phyloP scores from a whole-genome alignment of 2,329 filamentous ascomycete species.

The Thelonectria olida region DNA sequence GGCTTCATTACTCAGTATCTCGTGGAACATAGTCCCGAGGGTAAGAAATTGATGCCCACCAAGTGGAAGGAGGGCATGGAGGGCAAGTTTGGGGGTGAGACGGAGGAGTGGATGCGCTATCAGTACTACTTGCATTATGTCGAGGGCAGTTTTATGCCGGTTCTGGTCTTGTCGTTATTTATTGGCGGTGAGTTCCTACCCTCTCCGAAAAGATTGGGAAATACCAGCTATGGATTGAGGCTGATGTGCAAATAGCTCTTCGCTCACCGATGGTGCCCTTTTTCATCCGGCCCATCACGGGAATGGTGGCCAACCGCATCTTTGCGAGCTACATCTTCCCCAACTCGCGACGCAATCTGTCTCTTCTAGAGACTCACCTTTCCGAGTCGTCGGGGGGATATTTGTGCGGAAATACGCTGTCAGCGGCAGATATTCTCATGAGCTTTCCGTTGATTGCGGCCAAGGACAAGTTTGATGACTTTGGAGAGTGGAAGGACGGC shows the following conservation, averaged over 20 bases:
- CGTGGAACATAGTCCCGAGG: conserved; percentile 67
- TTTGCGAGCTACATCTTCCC: conserved; percentile 55
- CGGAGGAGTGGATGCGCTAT: conserved; percentile 67
- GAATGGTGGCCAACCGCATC: conserved; percentile 52
- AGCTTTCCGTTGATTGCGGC: conserved; percentile 61
- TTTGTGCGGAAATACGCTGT: conserved; percentile 59
- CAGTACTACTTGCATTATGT: conserved; percentile 83
- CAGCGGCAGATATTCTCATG: conserved; percentile 63
- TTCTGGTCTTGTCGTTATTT: conserved; percentile 72
- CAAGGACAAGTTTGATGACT: conserved; percentile 48
- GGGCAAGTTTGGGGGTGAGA: conserved; percentile 66
- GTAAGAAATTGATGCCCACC: conserved; percentile 59
- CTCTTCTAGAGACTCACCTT: conserved; percentile 61
- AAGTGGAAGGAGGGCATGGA: conserved; percentile 68
- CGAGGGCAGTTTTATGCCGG: conserved; percentile 84
- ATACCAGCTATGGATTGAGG: not conserved
- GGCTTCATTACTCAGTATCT: conserved; percentile 85
- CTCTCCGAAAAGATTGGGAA: too few relatives aligned
- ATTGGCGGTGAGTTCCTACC: conserved; percentile 54
- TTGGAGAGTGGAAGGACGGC: conserved; percentile 54
- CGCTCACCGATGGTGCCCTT: conserved; percentile 59
- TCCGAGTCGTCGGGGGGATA: conserved; percentile 56
- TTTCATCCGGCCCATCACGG: conserved; percentile 62
- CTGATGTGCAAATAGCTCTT: conserved; percentile 45
- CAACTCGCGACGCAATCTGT: conserved; percentile 58